Percentiles rank a stretch among this genome's conserved stretches.
These are phyloP conservation scores for Parachaetomium inaequale DNA, from an alignment of 495 filamentous ascomycete genomes.

Conservation along the genomic window DNA sequence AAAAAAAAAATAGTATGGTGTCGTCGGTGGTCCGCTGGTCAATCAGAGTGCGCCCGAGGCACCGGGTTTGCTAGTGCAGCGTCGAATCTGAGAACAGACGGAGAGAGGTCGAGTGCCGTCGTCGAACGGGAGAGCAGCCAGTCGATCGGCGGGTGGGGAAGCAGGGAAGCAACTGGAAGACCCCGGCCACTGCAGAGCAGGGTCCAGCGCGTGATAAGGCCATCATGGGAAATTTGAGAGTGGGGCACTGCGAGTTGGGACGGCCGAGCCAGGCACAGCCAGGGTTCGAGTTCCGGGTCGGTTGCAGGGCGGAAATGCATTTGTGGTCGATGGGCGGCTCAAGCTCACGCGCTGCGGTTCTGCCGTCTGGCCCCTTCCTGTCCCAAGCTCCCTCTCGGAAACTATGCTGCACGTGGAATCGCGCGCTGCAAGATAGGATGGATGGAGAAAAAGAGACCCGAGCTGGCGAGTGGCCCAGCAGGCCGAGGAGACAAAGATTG, in stretches of 20 bases:
- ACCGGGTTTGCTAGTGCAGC: neutral
- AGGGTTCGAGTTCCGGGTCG: neutral
- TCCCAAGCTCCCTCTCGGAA: too few species aligned
- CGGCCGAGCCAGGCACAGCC: neutral
- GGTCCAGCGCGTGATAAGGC: constrained; percentile 15
- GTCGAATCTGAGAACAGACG: neutral
- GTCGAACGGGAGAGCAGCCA: constrained; percentile 5
- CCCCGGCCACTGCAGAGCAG: constrained; percentile 5
- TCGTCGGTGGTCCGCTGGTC: neutral
- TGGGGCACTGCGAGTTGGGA: neutral
- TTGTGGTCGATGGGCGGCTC: too few species aligned
- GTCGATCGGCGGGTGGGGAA: constrained; percentile 10
- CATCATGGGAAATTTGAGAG: constrained; percentile 17
- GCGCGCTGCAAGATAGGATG: too few species aligned
- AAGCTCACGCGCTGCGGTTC: too few species aligned
- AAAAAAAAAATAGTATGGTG: neutral
- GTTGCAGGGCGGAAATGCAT: neutral
- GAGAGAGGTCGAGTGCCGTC: neutral
- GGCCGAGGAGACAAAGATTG: neutral
- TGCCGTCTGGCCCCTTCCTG: too few species aligned
- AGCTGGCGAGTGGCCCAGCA: neutral
- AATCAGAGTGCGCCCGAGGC: neutral
- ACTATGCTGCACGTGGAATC: too few species aligned
- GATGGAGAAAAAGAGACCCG: too few species aligned
- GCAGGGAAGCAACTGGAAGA: neutral